These are phyloP conservation scores for Mortierella polycephala DNA, from an alignment of 371 early-diverging fungal species.

Conservation along the genomic window DNA sequence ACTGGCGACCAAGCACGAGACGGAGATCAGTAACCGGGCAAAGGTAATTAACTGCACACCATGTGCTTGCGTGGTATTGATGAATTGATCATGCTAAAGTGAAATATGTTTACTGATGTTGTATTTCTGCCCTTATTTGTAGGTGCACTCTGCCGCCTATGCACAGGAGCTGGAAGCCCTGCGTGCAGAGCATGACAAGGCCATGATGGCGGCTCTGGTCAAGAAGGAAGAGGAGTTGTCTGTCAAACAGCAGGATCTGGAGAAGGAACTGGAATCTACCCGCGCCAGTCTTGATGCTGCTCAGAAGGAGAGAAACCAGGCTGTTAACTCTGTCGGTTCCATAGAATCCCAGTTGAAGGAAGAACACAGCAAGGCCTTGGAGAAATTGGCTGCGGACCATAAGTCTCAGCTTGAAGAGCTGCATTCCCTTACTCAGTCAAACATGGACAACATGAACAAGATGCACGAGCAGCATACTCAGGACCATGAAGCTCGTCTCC, in stretches of 20 bases:
- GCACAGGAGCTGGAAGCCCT: constrained; percentile 25
- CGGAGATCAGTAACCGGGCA: constrained; percentile 17
- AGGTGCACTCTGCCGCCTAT: constrained; percentile 26
- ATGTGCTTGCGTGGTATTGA: not conserved
- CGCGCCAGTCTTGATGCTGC: constrained; percentile 14
- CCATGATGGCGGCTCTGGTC: constrained; percentile 20
- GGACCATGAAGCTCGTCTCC: constrained; percentile 45
- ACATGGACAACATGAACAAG: constrained; percentile 47
- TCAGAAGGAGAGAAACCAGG: constrained; percentile 35
- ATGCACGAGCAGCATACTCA: constrained; percentile 49
- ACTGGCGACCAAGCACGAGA: constrained; percentile 34
- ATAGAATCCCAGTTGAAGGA: constrained; percentile 35
- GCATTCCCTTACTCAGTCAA: constrained; percentile 15
- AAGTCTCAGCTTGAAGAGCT: constrained; percentile 38
- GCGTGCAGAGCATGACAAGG: constrained; percentile 32
- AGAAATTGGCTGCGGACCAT: constrained; percentile 21
- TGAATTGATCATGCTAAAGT: not conserved
- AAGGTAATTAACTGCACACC: constrained; percentile 8
- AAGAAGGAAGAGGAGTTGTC: constrained; percentile 37
- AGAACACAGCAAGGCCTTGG: constrained; percentile 14
- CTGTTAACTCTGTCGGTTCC: constrained; percentile 15
- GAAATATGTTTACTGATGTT: not conserved
- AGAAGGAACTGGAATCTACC: constrained; percentile 27
- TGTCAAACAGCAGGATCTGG: constrained; percentile 19
- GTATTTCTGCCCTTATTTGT: not conserved